Percentiles rank a stretch among this genome's conserved stretches.
Conservation (phyloP, 2,329 filamentous ascomycete genomes). For the Sclerotinia spermophila region DNA sequence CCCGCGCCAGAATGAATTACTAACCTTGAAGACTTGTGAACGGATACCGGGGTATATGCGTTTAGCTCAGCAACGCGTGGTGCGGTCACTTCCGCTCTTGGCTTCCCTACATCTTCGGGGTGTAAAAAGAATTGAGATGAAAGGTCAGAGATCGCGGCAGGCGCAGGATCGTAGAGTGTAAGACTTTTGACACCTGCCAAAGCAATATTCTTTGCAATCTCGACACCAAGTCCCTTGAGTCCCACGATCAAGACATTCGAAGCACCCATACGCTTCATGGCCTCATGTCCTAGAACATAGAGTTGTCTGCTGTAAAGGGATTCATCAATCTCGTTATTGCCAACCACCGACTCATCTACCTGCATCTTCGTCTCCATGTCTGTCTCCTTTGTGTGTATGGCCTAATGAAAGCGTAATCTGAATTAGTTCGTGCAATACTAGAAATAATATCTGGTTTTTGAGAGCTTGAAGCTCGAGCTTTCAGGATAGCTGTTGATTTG, state of each 20-base stretch:
- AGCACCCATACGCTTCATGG: slow-evolving; percentile 98
- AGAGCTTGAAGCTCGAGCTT: slow-evolving; percentile 5
- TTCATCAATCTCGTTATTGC: slow-evolving; percentile 63
- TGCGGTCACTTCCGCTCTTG: slow-evolving; percentile 79
- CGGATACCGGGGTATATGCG: slow-evolving; percentile 85
- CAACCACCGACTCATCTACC: slow-evolving; percentile 58
- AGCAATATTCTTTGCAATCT: slow-evolving; percentile 98
- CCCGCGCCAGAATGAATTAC: slow-evolving; percentile 18
- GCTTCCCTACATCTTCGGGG: slow-evolving; percentile 83
- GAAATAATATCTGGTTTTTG: not conserved
- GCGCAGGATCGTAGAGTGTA: slow-evolving; percentile 85
- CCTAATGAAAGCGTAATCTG: slow-evolving; percentile 33
- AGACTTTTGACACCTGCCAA: slow-evolving; percentile 97
- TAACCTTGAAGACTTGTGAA: slow-evolving; percentile 61
- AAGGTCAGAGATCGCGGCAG: slow-evolving; percentile 79
- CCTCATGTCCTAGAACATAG: slow-evolving; percentile 69
- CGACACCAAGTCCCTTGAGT: slow-evolving; percentile 89
- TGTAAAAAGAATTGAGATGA: slow-evolving; percentile 97
- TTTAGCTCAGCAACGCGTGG: slow-evolving; percentile 93
- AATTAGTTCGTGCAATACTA: not conserved
- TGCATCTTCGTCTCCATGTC: slow-evolving; percentile 63
- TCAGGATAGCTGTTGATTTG: slow-evolving; percentile 12
- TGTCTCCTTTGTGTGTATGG: slow-evolving; percentile 48
- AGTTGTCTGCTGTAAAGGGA: slow-evolving; percentile 72
- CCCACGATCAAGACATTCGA: slow-evolving; percentile 92